Conservation (phyloP, 2,329 filamentous ascomycete genomes). For the Helotiales sp. region DNA sequence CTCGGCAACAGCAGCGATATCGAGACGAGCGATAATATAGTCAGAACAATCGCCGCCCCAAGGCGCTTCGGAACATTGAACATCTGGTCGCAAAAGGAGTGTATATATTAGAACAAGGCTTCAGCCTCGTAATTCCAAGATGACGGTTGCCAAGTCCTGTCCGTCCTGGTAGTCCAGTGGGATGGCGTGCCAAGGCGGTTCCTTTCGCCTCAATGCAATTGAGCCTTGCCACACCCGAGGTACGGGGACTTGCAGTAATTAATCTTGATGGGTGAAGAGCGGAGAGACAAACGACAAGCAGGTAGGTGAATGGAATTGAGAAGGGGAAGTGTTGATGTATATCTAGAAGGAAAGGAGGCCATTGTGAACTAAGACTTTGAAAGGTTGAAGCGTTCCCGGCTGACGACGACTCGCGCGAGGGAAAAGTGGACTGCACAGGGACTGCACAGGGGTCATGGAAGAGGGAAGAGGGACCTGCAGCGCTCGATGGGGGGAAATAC, state of each 20-base stretch:
- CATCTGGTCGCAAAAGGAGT: not conserved
- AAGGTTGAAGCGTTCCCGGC: too few relatives aligned
- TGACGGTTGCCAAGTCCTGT: not conserved
- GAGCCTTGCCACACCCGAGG: not conserved
- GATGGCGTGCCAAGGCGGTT: not conserved
- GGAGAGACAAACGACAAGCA: too few relatives aligned
- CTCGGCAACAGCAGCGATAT: conserved; percentile 24
- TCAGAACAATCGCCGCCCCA: conserved; percentile 22
- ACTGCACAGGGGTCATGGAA: not conserved
- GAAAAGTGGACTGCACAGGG: conserved; percentile 5
- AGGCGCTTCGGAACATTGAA: conserved; percentile 22
- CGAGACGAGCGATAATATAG: conserved; percentile 24
- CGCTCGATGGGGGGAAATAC: not conserved
- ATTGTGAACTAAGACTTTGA: too few relatives aligned
- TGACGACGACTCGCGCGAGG: too few relatives aligned
- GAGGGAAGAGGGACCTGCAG: not conserved
- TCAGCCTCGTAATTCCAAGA: conserved; percentile 6
- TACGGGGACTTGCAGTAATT: too few relatives aligned
- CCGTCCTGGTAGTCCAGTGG: not conserved
- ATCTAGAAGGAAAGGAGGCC: too few relatives aligned
- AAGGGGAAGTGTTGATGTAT: too few relatives aligned
- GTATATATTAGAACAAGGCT: not conserved
- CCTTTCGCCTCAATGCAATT: too few relatives aligned
- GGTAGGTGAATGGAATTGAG: too few relatives aligned
- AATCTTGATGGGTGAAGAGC: too few relatives aligned